Evolutionary conservation across 2,329 filamentous ascomycete genomes (phyloP), one percentile per base, ranked within the genome.

Genomic region (Diaporthe eres): DNA sequence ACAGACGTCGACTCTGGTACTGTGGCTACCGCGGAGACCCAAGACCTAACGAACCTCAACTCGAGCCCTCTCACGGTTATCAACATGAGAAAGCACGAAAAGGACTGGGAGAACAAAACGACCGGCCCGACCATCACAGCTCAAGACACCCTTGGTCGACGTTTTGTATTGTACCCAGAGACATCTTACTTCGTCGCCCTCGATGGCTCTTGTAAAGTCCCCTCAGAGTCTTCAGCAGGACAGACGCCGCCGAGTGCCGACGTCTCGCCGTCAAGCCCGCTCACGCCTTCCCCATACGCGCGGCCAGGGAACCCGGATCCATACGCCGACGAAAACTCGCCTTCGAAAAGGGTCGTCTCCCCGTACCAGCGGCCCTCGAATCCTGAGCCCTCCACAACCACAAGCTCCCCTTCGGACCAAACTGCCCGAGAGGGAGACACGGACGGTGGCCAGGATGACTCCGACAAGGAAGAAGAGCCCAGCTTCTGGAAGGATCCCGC

Each of bases 401-500:
- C 28, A 4, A 61, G 58, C 13, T 13, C 57, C 2, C 22, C 47
- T 8, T 63, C 71, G 12, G 42, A 47, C 31, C 19, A 22, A 6
- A 17, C 3, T 15, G 31, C 5, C 28, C 31, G 9, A 25, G 22
- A 42, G 17, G 44, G 53, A 10, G 65, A 15, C 61, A 3, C 3
- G 5, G 49, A 60, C 8, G 39, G 25, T 19, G 34, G 13, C 5
- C 25, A 31, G 9, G 47, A 53, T 2, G 28, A 51, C 1, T 47
- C 47, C 37, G 53, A n/a, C 10, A 44, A 55, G 5, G 72, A 55
- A 25, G 13, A 9, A 2, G 17, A 25, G 2, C 25, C 39, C 22
- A 61, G 61, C 37, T 74, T 74, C 31, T 74, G 72, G 72, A 74
- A 74, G 12, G 57, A 74, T 19, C 51, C 72, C 1, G 53, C 25